Base-by-base conservation (phyloP, 139 green algal species). In the Prasinococcaceae sp. region DNA sequence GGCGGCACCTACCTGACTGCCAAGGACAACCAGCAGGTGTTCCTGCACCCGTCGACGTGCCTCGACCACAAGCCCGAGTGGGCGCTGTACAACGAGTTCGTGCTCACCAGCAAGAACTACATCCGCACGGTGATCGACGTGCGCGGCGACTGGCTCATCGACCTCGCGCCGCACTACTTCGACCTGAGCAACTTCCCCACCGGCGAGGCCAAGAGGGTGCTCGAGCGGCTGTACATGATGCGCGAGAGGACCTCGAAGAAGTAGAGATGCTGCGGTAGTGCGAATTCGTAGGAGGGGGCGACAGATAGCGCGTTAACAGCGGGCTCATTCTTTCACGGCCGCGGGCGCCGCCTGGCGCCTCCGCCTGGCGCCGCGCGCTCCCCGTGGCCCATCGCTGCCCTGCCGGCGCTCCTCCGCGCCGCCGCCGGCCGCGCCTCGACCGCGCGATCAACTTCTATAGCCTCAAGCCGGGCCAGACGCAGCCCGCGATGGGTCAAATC, bases 51-150 rank as follows among this genome's bases (percentile, higher is more conserved):
- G 16, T 97, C 86, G 6, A 90, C 81, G 16, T 85, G 78, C 65
- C 77, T 97, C 27, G 77, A 92, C 39, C 74, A 82, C 58, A 95
- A 98, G 69, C 90, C 90, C 3, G 88, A 98, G 68, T 97, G 88
- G 88, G 86, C 85, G 29, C 42, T 97, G 58, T 98, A 98, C 73
- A 86, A 98, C 47, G 90, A 98, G 67, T 98, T 98, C 79, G 90
- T 98, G 53, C 70, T 98, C 38, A 98, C 90, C 16, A 82, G 66
- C 19, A 79, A 79, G 49, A 96, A 98, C 72, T 98, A 94, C 74
- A 96, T 98, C 53, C 75, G 90, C 55, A 93, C 80, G 3, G 78
- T 83, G 29, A 85, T 75, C 0, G 83, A 94, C 47, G 80, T 97
- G 58, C 83, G 87, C 62, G 90, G 86, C 36, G 82, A 96, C 63